Evolutionary conservation across 768 basidiomycete species (phyloP).

Genomic region (Trametopsis cervina): DNA sequence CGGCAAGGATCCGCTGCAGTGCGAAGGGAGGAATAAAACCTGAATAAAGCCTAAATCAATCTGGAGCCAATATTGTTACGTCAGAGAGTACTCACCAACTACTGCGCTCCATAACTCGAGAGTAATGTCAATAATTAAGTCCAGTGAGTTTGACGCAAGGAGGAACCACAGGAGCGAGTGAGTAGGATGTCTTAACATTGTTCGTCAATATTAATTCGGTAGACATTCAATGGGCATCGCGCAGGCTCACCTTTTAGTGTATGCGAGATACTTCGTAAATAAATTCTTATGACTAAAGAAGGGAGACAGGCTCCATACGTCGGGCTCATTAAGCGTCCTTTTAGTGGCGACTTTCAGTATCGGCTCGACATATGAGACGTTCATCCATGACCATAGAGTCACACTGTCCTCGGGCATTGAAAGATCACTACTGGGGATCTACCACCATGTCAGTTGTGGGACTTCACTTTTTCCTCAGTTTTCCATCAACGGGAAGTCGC

Average conservation of each 20-base stretch:
- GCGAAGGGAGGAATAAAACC: constrained; percentile 44
- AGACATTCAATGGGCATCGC: too few species aligned
- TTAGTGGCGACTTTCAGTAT: constrained; percentile 44
- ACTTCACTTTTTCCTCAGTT: too few species aligned
- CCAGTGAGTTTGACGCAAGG: constrained; percentile 59
- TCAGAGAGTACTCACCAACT: constrained; percentile 39
- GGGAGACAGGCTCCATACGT: constrained; percentile 63
- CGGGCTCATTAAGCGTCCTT: constrained; percentile 36
- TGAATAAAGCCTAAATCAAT: too few species aligned
- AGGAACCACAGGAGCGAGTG: constrained; percentile 59
- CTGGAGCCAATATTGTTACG: too few species aligned
- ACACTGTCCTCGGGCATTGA: constrained; percentile 63
- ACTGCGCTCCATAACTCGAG: constrained; percentile 57
- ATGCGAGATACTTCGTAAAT: constrained; percentile 55
- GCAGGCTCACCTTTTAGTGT: constrained; percentile 26
- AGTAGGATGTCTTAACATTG: constrained; percentile 39
- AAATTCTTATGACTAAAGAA: constrained; percentile 63
- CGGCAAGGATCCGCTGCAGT: constrained; percentile 50
- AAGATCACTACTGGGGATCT: constrained; percentile 43
- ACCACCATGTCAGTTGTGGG: too few species aligned
- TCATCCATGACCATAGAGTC: constrained; percentile 58
- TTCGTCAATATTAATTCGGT: too few species aligned
- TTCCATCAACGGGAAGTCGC: too few species aligned
- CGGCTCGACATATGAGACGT: constrained; percentile 59
- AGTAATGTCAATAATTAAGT: constrained; percentile 52